phyloP scores from a whole-genome alignment of 2,329 filamentous ascomycete genomes.

The Sporothrix schenckii region DNA sequence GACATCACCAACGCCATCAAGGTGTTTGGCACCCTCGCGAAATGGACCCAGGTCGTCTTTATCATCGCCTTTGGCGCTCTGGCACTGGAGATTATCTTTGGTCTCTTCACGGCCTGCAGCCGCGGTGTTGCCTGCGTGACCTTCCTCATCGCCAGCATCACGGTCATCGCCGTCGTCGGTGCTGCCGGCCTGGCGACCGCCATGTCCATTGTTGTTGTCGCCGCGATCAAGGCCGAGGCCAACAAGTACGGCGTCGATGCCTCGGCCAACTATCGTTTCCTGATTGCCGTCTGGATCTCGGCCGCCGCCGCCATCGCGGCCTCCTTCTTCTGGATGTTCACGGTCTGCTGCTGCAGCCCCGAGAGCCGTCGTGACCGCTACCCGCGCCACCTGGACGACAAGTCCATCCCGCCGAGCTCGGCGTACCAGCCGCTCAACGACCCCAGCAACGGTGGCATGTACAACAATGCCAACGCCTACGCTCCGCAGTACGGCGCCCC shows the following conservation, averaged over 20 bases:
- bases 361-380: constrained; percentile 51
- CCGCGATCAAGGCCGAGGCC: constrained; percentile 66
- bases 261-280: constrained; percentile 68
- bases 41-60: constrained; percentile 84
- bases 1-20: constrained; percentile 69
- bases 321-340: constrained; percentile 87
- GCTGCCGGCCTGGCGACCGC: constrained; percentile 75
- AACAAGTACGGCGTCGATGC: constrained; percentile 72
- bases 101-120: constrained; percentile 81
- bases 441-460: constrained; percentile 43
- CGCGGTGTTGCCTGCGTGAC: constrained; percentile 80
- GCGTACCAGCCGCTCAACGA: constrained; percentile 53
- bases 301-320: constrained; percentile 75
- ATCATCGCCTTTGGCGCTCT: constrained; percentile 72
- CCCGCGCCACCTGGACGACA: constrained; percentile 51
- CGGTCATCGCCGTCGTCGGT: constrained; percentile 58
- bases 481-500: constrained; percentile 42
- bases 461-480: constrained; percentile 44
- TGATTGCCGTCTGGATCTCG: constrained; percentile 76
- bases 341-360: constrained; percentile 83
- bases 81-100: constrained; percentile 71
- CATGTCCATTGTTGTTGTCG: constrained; percentile 70
- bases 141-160: constrained; percentile 71
- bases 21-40: constrained; percentile 71
- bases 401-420: constrained; percentile 49